phyloP scores from a whole-genome alignment of 2,329 filamentous ascomycete genomes.

The Raffaelea ambrosiae region DNA sequence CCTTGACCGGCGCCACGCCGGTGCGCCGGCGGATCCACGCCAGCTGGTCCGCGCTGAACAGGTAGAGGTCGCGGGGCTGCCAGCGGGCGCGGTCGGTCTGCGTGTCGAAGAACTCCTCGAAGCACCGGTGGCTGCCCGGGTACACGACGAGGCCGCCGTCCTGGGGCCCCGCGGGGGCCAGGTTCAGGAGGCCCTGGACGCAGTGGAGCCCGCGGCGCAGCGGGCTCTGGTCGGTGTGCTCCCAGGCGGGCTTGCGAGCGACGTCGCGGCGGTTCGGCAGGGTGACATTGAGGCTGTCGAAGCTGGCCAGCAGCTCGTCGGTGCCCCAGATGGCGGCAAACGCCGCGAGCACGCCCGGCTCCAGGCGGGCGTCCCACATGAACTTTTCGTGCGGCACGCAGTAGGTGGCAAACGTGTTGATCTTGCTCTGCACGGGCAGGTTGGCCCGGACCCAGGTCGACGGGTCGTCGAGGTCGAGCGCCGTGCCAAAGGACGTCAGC shows the following conservation, averaged over 20 bases:
- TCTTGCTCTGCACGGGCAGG: conserved; percentile 25
- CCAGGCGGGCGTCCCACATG: conserved; percentile 27
- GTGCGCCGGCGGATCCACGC: conserved; percentile 1
- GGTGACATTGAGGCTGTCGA: conserved; percentile 29
- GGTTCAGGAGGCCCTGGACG: conserved; percentile 21
- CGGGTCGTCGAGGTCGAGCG: conserved; percentile 18
- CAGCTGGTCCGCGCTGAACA: conserved; percentile 1
- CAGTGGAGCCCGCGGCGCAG: conserved; percentile 18
- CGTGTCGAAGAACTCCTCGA: conserved; percentile 7
- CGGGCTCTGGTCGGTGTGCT: conserved; percentile 25
- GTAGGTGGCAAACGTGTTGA: conserved; percentile 22
- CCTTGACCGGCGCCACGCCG: conserved; percentile 5
- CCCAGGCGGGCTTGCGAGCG: conserved; percentile 22
- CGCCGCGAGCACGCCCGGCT: conserved; percentile 26
- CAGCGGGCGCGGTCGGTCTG: conserved; percentile 3
- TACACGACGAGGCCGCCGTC: conserved; percentile 29
- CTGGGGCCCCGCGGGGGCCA: conserved; percentile 23
- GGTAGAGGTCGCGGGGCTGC: conserved; percentile 1
- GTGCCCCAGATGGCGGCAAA: conserved; percentile 30
- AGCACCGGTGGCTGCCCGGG: conserved; percentile 15
- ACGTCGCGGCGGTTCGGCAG: conserved; percentile 20
- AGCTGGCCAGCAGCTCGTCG: conserved; percentile 24
- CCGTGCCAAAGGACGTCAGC: conserved; percentile 13
- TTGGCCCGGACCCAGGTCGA: conserved; percentile 26
- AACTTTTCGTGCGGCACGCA: conserved; percentile 27